These are phyloP conservation scores for Suillus brevipes DNA, from an alignment of 768 basidiomycete species.

Conservation along the genomic window DNA sequence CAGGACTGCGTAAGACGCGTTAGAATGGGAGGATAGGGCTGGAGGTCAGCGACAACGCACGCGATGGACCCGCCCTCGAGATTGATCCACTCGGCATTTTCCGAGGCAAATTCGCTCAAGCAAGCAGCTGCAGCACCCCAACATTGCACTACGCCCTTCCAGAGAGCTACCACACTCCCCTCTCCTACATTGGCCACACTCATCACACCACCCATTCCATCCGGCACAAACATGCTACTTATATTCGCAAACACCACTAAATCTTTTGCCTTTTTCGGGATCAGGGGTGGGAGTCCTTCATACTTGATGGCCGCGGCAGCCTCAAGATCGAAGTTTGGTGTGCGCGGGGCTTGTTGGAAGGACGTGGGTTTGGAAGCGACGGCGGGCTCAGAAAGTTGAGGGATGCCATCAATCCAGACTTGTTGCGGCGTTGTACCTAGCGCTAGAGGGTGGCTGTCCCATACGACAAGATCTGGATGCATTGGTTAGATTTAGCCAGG, in stretches of 20 bases:
- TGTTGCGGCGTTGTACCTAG: conserved; percentile 79
- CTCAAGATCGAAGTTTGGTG: conserved; percentile 67
- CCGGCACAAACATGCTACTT: conserved; percentile 45
- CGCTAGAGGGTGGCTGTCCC: conserved; percentile 77
- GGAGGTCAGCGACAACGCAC: conserved; percentile 25
- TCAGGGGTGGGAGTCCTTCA: conserved; percentile 72
- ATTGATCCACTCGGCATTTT: conserved; percentile 47
- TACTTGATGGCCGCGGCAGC: conserved; percentile 56
- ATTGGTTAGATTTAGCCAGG: not conserved
- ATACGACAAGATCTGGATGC: conserved; percentile 62
- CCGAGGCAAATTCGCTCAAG: conserved; percentile 17
- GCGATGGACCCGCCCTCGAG: conserved; percentile 65
- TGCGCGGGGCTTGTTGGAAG: conserved; percentile 52
- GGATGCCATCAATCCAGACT: conserved; percentile 83
- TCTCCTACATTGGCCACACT: conserved; percentile 19
- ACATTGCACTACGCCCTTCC: conserved; percentile 56
- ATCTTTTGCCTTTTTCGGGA: conserved; percentile 37
- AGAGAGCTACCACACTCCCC: conserved; percentile 49
- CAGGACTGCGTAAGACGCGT: conserved; percentile 38
- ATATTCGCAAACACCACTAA: conserved; percentile 68
- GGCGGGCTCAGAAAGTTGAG: conserved; percentile 56
- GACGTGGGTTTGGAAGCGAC: conserved; percentile 51
- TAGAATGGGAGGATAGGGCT: conserved; percentile 14
- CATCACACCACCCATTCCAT: conserved; percentile 32
- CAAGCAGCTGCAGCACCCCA: conserved; percentile 37